Evolutionary conservation across 768 basidiomycete genomes (phyloP), one percentile per base, ranked within the genome.

Genomic region (Boletus fagicola): DNA sequence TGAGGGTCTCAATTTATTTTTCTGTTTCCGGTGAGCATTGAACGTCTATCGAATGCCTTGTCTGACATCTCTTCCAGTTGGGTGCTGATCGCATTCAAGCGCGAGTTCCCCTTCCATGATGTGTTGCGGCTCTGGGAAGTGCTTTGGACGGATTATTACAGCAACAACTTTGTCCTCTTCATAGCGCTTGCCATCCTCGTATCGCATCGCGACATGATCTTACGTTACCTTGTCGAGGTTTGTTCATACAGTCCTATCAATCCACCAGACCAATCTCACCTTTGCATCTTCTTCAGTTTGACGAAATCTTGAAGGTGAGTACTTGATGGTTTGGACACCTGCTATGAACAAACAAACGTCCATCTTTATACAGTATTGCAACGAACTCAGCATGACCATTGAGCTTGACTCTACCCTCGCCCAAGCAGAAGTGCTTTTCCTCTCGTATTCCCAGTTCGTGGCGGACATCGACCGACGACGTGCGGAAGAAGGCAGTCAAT

Each of bases 351-450:
- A 46, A 52, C 55, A 22, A 64, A 52, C 42, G 6, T 2, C 57
- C 31, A 31, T 57, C 33, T 44, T 35, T 62, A 89, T 35, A 13
- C 39, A 68, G 87, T 97, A 95, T 65, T 92, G 91, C 77, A 96
- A 95, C 67, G 92, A 96, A 65, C 84, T 96, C 59, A 92, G 89
- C 74, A 93, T 93, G 88, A 92, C 94, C 51, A 96, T 99, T 63
- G 97, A 98, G 70, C 83, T 98, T n/a, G 90, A 97, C 70, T 85
- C 88, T 1, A 96, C 97, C 20, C 82, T 99, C 10, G 89, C 93
- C 0, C 97, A 98, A 74, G 97, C 96, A 11, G 97, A 99, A 73
- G 94, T 98, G 16, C 81, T 99, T 22, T 98, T 92, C 80, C 80
- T 96, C 2, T 94, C 94, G 1, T 98, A 97, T 76, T 78, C 86